Conservation (phyloP, 352 stramenopile species). For the Globisporangium spinosum region DNA sequence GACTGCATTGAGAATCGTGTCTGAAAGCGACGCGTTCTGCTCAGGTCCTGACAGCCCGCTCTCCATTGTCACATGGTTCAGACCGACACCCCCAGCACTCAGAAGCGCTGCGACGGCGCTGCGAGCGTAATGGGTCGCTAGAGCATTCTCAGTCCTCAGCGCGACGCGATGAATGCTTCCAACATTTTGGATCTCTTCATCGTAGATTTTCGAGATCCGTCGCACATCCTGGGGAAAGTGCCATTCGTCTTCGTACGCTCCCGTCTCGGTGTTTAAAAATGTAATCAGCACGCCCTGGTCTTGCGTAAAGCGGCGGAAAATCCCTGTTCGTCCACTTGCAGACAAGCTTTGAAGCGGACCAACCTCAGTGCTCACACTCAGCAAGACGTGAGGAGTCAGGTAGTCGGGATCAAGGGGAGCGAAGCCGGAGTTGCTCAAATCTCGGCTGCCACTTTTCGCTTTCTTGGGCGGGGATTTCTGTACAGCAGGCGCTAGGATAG, state of each 20-base stretch:
- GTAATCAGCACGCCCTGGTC: constrained; percentile 72
- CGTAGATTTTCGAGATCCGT: constrained; percentile 78
- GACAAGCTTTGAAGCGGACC: constrained; percentile 67
- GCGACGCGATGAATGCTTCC: constrained; percentile 76
- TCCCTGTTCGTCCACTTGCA: constrained; percentile 60
- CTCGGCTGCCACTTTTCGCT: constrained; percentile 9
- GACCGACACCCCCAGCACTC: constrained; percentile 4
- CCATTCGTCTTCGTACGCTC: constrained; percentile 84
- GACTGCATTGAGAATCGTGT: constrained; percentile 45
- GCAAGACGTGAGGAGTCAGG: constrained; percentile 63
- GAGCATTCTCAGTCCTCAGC: constrained; percentile 70
- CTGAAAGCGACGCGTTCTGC: constrained; percentile 20
- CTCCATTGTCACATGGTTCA: constrained; percentile 5
- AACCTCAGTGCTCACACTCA: constrained; percentile 71
- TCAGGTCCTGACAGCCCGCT: constrained; percentile 11
- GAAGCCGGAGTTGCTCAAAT: constrained; percentile 37
- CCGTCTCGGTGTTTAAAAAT: constrained; percentile 85
- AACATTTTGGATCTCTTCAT: constrained; percentile 62
- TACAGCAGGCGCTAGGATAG: constrained; percentile 54
- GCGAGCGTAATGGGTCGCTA: constrained; percentile 81
- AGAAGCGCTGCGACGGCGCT: constrained; percentile 46
- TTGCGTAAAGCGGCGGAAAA: constrained; percentile 51
- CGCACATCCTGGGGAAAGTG: constrained; percentile 66
- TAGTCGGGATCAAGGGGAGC: constrained; percentile 71
- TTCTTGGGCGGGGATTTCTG: constrained; percentile 24